Evolutionary conservation across 164 flowering plant species (phyloP).

Genomic region (Magnolia changhungtana): DNA sequence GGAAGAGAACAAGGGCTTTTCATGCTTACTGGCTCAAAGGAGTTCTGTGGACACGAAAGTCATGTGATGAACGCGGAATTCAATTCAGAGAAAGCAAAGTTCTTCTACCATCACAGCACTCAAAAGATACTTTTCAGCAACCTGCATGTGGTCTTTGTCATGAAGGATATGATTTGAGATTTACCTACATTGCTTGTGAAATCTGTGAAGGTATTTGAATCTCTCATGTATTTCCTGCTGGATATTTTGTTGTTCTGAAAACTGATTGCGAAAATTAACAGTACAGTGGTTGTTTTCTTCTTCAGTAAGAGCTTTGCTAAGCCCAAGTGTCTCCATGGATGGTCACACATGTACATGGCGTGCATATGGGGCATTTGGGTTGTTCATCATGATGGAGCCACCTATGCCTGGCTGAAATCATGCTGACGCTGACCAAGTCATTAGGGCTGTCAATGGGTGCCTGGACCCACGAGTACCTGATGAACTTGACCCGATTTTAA

Average conservation of each 20-base stretch:
- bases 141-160: conserved; percentile 70
- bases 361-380: too few relatives aligned
- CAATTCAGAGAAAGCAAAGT: conserved; percentile 47
- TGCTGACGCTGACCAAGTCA: too few relatives aligned
- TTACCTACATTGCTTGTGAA: conserved; percentile 60
- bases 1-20: conserved; percentile 43
- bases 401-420: too few relatives aligned
- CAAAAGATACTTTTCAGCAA: conserved; percentile 14
- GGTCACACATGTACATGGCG: background rate
- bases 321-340: background rate
- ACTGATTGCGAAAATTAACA: background rate
- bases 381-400: too few relatives aligned
- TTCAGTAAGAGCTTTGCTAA: background rate
- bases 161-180: conserved; percentile 34
- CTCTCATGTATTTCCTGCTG: conserved; percentile 1
- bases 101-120: conserved; percentile 29
- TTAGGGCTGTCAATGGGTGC: too few relatives aligned
- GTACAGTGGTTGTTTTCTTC: background rate
- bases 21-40: conserved; percentile 85
- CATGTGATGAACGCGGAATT: conserved; percentile 55
- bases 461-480: too few relatives aligned
- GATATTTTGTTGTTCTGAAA: background rate
- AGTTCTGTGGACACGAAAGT: conserved; percentile 52
- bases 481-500: too few relatives aligned
- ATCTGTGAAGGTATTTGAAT: conserved; percentile 62